Evolutionary conservation across 805 yeast genomes (phyloP).

Genomic region (Gaillardinia entomophila): DNA sequence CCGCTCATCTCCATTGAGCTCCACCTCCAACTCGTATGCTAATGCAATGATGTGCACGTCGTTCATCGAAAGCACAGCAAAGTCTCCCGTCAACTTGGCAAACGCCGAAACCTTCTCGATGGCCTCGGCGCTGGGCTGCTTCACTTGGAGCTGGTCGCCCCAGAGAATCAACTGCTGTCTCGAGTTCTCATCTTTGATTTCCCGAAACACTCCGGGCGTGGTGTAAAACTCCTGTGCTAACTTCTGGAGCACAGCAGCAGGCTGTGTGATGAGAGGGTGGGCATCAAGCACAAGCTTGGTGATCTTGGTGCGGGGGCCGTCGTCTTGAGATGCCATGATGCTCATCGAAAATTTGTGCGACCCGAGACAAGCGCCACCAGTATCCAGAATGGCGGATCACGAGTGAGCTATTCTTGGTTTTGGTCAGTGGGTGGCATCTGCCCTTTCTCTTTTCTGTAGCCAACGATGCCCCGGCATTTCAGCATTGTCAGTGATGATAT

Average conservation of each 20-base stretch:
- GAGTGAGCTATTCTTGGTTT: too few relatives aligned
- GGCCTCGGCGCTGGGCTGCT: conserved; percentile 70
- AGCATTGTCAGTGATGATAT: too few relatives aligned
- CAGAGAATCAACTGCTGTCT: conserved; percentile 74
- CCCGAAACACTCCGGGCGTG: conserved; percentile 86
- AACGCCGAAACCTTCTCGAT: conserved; percentile 67
- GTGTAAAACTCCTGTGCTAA: conserved; percentile 73
- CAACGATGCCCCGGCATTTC: too few relatives aligned
- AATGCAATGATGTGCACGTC: conserved; percentile 92
- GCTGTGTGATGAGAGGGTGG: conserved; percentile 85
- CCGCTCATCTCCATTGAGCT: conserved; percentile 65
- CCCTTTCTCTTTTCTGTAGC: too few relatives aligned
- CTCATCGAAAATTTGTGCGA: too few relatives aligned
- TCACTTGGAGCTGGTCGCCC: conserved; percentile 63
- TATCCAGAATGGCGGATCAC: too few relatives aligned
- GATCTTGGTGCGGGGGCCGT: too few relatives aligned
- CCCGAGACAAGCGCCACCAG: too few relatives aligned
- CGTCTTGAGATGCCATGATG: too few relatives aligned
- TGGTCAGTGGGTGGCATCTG: too few relatives aligned
- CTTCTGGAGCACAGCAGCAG: conserved; percentile 65
- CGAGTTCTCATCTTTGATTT: conserved; percentile 81
- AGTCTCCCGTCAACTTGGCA: conserved; percentile 89
- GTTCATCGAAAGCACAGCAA: conserved; percentile 75
- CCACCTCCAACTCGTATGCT: conserved; percentile 80
- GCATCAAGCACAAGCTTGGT: conserved; percentile 81